phyloP scores from a whole-genome alignment of 371 early-diverging fungal species.

The Mucor circinelloides region DNA sequence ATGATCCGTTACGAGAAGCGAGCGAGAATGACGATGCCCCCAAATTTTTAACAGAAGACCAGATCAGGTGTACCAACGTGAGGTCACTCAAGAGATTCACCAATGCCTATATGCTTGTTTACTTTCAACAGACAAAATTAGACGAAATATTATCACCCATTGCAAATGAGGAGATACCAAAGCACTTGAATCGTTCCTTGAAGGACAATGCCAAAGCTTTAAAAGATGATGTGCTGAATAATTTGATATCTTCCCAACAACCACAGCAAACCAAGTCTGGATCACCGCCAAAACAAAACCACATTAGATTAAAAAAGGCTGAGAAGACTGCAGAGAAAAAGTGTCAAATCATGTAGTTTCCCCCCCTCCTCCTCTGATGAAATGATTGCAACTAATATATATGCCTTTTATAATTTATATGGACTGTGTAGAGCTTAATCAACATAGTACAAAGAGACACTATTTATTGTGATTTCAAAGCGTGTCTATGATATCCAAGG shows the following conservation, averaged over 20 bases:
- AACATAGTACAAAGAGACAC: too few relatives aligned
- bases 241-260: slow-evolving; percentile 13
- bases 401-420: too few relatives aligned
- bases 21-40: slow-evolving; percentile 10
- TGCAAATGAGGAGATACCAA: slow-evolving; percentile 69
- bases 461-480: too few relatives aligned
- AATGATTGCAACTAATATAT: not conserved
- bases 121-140: slow-evolving; percentile 75
- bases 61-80: slow-evolving; percentile 14
- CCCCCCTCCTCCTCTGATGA: not conserved
- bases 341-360: slow-evolving; percentile 25
- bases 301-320: slow-evolving; percentile 21
- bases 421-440: too few relatives aligned
- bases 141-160: slow-evolving; percentile 73
- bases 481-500: too few relatives aligned
- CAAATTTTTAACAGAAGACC: slow-evolving; percentile 14
- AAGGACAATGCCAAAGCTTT: slow-evolving; percentile 54
- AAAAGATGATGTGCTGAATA: slow-evolving; percentile 27
- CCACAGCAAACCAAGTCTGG: slow-evolving; percentile 12
- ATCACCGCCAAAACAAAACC: slow-evolving; percentile 16
- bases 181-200: slow-evolving; percentile 22
- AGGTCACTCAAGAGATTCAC: slow-evolving; percentile 26
- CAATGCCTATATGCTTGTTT: slow-evolving; percentile 93
- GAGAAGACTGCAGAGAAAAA: slow-evolving; percentile 21
- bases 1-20: slow-evolving; percentile 48